Conservation (phyloP, 257 asterid species). For the Solanum ahanhuiri region DNA sequence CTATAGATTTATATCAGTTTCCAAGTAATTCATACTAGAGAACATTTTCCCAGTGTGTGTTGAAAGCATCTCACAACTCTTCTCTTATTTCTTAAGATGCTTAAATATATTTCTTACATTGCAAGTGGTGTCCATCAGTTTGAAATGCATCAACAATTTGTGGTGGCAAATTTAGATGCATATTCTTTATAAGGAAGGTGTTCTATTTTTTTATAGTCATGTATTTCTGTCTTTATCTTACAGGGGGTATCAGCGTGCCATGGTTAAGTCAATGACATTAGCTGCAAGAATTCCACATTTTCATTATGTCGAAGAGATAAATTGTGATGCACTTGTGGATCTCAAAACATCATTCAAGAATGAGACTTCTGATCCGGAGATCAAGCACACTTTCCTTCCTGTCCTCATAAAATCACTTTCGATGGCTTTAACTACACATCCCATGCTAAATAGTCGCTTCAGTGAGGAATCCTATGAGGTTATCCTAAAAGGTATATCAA, state of each 20-base stretch:
- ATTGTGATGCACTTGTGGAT: constrained; percentile 61
- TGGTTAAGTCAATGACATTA: constrained; percentile 80
- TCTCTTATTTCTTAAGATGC: neutral
- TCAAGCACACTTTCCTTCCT: constrained; percentile 80
- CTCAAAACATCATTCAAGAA: constrained; percentile 69
- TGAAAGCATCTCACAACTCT: neutral
- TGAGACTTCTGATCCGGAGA: constrained; percentile 55
- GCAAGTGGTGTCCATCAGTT: neutral
- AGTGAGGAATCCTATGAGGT: constrained; percentile 67
- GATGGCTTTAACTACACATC: constrained; percentile 60
- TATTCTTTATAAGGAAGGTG: neutral
- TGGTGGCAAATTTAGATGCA: neutral
- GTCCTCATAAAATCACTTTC: constrained; percentile 76
- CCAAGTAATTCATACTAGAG: neutral
- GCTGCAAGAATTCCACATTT: constrained; percentile 96
- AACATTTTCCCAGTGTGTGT: neutral
- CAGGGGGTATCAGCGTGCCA: constrained; percentile 98
- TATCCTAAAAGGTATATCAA: constrained; percentile 57
- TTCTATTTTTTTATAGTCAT: neutral
- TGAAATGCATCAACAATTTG: neutral
- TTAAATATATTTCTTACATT: neutral
- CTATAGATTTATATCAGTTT: neutral
- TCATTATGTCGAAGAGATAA: constrained; percentile 84
- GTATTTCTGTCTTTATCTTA: constrained; percentile 2
- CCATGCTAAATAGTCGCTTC: constrained; percentile 82